Base-by-base conservation (phyloP, 2,329 filamentous ascomycete species). In the Periconia macrospinosa region DNA sequence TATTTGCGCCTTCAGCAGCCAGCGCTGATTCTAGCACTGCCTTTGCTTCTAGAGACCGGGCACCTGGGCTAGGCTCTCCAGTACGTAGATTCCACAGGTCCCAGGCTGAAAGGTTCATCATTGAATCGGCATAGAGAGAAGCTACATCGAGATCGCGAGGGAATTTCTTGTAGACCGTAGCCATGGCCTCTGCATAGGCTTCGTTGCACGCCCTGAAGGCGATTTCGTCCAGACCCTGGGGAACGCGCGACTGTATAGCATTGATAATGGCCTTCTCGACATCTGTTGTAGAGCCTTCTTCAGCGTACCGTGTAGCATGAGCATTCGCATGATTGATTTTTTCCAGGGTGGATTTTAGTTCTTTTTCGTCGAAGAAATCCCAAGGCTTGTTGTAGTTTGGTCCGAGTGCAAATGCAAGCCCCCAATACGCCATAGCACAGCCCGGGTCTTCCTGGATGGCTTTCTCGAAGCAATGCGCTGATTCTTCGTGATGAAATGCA, bases 371-470 rank as follows among this genome's bases (percentile, higher is more conserved):
- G 59, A 92, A 91, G 20, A 84, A 79, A 27, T 84, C 81, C 90
- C 90, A 92, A 0, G 89, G 86, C 65, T 92, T 91, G 75, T 92
- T 90, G 71, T 89, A 88, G 65, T 93, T 92, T 3, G 90, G 89
- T 0, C 89, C 90, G 0, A 89, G 74, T 1, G 86, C 79, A 67
- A 89, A 92, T 0, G 89, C 86, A 5, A 63, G 62, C 66, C 87
- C 87, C 87, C 87, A 90, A 62, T 87, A 82, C 2, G 84, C 86
- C 77, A 90, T 84, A 30, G 81, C 79, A 53, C 83, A 88, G 2
- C 69, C 57, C 0, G 73, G 56, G 56, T 90, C 87, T 45, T 76
- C 66, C 1, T 70, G 68, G 30, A 84, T 79, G n/a, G 85, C 86
- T 9, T 76, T 74, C 61, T 85, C 75, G 62, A 90, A 90, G 72